Conservation (phyloP, 2,329 filamentous ascomycete species). For the Fusarium subglutinans region DNA sequence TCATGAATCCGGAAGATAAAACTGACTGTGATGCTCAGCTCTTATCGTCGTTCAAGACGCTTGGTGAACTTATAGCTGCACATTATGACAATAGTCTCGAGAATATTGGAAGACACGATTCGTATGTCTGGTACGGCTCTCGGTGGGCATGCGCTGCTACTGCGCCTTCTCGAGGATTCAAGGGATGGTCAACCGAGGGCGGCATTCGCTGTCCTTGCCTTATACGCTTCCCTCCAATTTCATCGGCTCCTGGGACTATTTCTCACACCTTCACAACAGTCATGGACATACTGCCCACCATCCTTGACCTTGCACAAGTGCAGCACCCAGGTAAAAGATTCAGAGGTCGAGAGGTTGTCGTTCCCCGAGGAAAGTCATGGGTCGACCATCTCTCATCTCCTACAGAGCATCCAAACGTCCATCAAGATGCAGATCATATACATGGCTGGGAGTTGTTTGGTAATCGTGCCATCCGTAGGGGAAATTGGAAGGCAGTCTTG, state of each 20-base stretch:
- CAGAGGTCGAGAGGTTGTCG: conserved; percentile 25
- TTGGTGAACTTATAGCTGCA: neutral
- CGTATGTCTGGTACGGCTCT: conserved; percentile 69
- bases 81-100: conserved; percentile 61
- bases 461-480: conserved; percentile 60
- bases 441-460: conserved; percentile 67
- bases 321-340: conserved; percentile 50
- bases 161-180: conserved; percentile 51
- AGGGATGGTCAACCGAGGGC: conserved; percentile 39
- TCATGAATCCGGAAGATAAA: neutral
- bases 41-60: neutral
- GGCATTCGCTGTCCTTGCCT: conserved; percentile 22
- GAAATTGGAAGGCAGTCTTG: conserved; percentile 63
- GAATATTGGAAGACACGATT: conserved; percentile 64
- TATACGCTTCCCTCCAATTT: conserved; percentile 42
- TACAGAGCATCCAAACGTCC: conserved; percentile 8
- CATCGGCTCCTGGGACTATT: conserved; percentile 45
- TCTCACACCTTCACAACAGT: conserved; percentile 47
- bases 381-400: neutral
- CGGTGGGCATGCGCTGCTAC: conserved; percentile 59
- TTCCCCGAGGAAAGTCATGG: conserved; percentile 20
- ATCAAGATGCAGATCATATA: conserved; percentile 54
- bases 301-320: conserved; percentile 57
- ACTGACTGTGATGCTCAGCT: neutral
- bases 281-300: conserved; percentile 59